A percentile compares a stretch with the other conserved stretches of the same genome.
Conservation (phyloP, 2,329 filamentous ascomycete species). For the Neofusicoccum sp. region DNA sequence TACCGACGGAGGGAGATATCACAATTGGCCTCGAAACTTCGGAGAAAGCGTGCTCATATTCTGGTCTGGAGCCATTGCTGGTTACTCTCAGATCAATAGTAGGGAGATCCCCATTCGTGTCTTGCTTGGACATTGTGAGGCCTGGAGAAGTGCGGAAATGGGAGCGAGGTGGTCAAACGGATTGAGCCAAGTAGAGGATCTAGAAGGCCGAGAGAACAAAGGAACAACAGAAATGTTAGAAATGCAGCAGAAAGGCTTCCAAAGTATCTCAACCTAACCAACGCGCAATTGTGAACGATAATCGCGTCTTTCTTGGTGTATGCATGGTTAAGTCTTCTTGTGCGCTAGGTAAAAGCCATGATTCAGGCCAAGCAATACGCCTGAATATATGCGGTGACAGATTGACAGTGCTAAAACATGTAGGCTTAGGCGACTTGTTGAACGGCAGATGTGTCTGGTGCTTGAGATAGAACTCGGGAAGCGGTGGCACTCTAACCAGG, state of each 20-base stretch:
- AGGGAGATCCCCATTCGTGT: background rate
- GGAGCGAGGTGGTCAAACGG: too few species aligned
- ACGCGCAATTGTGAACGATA: background rate
- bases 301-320: conserved; percentile 7
- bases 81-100: background rate
- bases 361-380: background rate
- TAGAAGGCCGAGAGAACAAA: background rate
- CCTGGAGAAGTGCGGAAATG: too few species aligned
- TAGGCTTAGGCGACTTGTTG: background rate
- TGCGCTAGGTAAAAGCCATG: conserved; percentile 2
- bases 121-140: background rate
- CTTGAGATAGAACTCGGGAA: background rate
- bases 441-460: background rate
- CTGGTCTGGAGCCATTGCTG: background rate
- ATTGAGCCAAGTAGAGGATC: too few species aligned
- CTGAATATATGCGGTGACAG: background rate
- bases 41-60: conserved; percentile 28
- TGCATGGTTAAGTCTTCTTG: background rate
- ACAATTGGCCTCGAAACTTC: conserved; percentile 37
- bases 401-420: background rate
- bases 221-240: background rate
- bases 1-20: conserved; percentile 36
- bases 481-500: background rate
- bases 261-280: background rate
- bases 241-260: background rate